Base-by-base conservation (phyloP, 331 rosid genomes). In the Phaseolus coccineus region DNA sequence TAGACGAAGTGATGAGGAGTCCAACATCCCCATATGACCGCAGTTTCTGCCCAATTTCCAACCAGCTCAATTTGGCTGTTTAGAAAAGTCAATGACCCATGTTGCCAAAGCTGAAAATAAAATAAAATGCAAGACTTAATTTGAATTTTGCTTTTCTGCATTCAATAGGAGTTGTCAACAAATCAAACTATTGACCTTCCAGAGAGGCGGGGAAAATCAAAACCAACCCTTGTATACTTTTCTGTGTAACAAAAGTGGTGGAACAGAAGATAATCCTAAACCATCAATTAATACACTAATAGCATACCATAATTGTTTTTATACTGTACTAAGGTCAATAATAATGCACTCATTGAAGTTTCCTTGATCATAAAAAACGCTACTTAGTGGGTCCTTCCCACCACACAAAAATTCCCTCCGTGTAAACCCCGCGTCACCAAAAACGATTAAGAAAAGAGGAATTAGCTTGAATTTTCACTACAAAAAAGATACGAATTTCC, bases 111-210 rank as follows among this genome's bases (percentile, higher is more conserved):
- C 80, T 79, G 76, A 82, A 69, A 55, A 75, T 0, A 3, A 4
- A 59, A 24, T 56, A 22, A 22, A 4, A 55, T 55, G 5, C 39
- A 15, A 0, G 69, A 33, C 58, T 35, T 48, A 35, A 61, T 27
- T 73, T 78, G 79, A 82, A 81, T 14, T 47, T 50, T 71, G 65
- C 3, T 37, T 53, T 77, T 62, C 59, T 77, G 68, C 58, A 75
- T 85, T 63, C 25, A 39, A 79, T 61, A 61, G 53, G 52, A 53
- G 42, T 50, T 42, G 73, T 13, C 9, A 8, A 9, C 47, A 9
- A 42, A 42, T 15, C 44, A 15, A 53, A 72, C 50, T 27, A 56
- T 84, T 86, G 90, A 89, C 88, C 85, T 88, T 88, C 85, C 4
- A 87, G 92, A 91, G 42, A 44, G 63, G 25, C 3, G 57, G 4